Conservation (phyloP, 768 basidiomycete genomes). For the Dacryopinax primogenitus region DNA sequence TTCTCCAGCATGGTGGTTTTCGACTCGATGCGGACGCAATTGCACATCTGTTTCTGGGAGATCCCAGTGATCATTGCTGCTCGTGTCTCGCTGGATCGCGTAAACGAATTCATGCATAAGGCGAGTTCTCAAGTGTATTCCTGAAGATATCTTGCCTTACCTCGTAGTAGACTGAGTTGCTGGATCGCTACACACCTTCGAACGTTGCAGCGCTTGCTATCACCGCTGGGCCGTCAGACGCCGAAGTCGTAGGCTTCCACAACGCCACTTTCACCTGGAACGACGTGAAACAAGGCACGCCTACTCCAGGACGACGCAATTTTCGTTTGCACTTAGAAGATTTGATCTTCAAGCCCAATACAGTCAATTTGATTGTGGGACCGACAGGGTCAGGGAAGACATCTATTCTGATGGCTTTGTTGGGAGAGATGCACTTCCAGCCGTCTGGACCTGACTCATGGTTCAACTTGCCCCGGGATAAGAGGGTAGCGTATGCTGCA, state of each 20-base stretch:
- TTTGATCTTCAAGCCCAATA: conserved; percentile 26
- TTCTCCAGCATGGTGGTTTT: conserved; percentile 50
- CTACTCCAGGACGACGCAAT: conserved; percentile 20
- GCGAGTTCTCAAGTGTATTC: neutral
- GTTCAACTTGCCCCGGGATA: conserved; percentile 54
- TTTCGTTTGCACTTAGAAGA: conserved; percentile 27
- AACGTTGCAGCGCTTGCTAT: conserved; percentile 12
- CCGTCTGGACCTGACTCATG: conserved; percentile 37
- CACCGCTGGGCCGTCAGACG: conserved; percentile 13
- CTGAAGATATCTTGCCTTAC: neutral
- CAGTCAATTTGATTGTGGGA: conserved; percentile 30
- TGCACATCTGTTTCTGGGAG: conserved; percentile 30
- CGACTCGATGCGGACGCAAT: conserved; percentile 43
- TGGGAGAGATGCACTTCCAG: conserved; percentile 32
- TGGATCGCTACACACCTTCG: neutral
- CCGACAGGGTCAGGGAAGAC: conserved; percentile 26
- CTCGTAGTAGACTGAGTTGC: neutral
- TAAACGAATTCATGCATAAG: conserved; percentile 34
- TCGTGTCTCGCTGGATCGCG: conserved; percentile 52
- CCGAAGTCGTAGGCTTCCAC: conserved; percentile 15
- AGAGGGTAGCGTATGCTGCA: conserved; percentile 65
- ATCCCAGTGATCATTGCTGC: conserved; percentile 23
- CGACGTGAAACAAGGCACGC: conserved; percentile 29
- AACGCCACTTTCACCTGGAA: conserved; percentile 45
- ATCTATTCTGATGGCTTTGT: conserved; percentile 23